These are phyloP conservation scores for Trichosanthes truncata DNA, from an alignment of 306 rosid species.

Conservation along the genomic window DNA sequence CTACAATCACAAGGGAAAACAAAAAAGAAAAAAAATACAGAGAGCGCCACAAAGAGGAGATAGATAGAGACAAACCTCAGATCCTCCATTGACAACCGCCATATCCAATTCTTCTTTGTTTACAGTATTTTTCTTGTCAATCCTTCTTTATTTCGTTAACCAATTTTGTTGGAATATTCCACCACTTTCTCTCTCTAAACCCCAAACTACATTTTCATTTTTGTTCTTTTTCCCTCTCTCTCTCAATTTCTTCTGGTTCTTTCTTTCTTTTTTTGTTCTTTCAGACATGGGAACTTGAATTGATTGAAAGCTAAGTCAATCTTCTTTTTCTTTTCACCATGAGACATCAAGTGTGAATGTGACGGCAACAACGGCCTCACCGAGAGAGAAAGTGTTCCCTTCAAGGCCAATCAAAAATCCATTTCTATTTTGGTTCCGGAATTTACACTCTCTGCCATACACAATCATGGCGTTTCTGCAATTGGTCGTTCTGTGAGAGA, in stretches of 20 bases:
- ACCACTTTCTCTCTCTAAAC: constrained; percentile 16
- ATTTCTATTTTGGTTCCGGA: constrained; percentile 43
- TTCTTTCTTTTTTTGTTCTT: not conserved
- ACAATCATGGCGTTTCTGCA: constrained; percentile 22
- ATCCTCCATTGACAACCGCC: constrained; percentile 28
- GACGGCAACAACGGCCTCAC: constrained; percentile 24
- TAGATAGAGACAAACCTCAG: constrained; percentile 45
- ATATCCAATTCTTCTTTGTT: constrained; percentile 13
- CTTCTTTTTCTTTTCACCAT: constrained; percentile 12
- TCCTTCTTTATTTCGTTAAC: not conserved
- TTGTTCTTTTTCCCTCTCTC: not conserved
- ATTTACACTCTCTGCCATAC: constrained; percentile 33
- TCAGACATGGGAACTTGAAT: constrained; percentile 25
- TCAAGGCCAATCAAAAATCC: constrained; percentile 58
- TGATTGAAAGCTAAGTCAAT: constrained; percentile 82
- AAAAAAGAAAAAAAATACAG: not conserved
- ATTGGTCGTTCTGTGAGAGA: constrained; percentile 19
- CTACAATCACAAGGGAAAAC: not conserved
- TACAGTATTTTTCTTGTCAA: not conserved
- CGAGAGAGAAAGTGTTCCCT: constrained; percentile 37
- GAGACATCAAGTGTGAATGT: constrained; percentile 40
- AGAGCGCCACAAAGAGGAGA: constrained; percentile 9
- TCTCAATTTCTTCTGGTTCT: not conserved
- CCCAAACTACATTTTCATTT: not conserved
- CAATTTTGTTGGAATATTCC: not conserved